Evolutionary conservation across 257 asterid species (phyloP), one percentile per base, ranked within the genome.

Genomic region (Gentiana dahurica): DNA sequence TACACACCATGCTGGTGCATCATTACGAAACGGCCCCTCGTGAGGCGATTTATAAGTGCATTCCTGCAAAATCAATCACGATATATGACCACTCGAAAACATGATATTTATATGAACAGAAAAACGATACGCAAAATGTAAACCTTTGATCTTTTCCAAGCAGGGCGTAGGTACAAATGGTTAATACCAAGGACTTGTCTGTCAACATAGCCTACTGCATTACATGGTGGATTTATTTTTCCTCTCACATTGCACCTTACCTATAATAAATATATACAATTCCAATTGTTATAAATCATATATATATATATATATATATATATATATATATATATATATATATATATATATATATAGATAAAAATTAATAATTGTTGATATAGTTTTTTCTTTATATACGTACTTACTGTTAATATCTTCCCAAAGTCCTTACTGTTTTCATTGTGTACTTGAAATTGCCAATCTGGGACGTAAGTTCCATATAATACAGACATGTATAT

Each of bases 71-170:
- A 24, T 24, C 24, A 24, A 50, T 36, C 48, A 61, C 65, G n/a
- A 37, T 46, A 12, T 15, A 9, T 35, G 8, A 48, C 12, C 35
- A 46, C 45, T 3, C 12, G 11, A n/a, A 10, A 7, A 51, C 36
- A 43, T 12, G 12, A 3, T 57, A 49, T 49, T 36, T 4, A 37
- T 1, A 43, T 32, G 46, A 58, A 38, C 53, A 44, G 13, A 12
- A 5, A 10, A 39, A 11, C 5, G 38, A 47, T 44, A 33, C 35
- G 51, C 44, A 68, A 52, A 41, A 44, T 46, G 53, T 62, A 67
- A 45, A 74, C 92, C 79, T 73, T 71, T 65, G 92, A 78, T 73
- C 95, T 75, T 79, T 80, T 80, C 95, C 92, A 86, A 55, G 89
- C 92, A 10, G 95, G 95, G 64, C 59, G 85, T 32, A 55, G 81